These are phyloP conservation scores for Amanita jacksonii DNA, from an alignment of 768 basidiomycete genomes.

Conservation along the genomic window DNA sequence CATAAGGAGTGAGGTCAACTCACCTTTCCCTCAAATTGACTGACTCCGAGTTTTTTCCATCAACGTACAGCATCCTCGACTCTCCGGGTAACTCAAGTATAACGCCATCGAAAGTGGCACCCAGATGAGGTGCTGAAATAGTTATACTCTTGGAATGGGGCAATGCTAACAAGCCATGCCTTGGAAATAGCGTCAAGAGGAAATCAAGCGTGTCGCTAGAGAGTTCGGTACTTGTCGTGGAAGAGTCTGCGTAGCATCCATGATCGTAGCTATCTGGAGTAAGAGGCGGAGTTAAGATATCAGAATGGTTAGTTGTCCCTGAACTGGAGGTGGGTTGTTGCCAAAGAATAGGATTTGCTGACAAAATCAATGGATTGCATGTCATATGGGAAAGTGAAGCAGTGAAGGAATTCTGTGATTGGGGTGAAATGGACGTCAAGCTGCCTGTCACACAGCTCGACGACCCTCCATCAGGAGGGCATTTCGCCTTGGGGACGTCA, in stretches of 20 bases:
- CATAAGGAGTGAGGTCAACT: conserved; percentile 4
- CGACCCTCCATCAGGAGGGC: conserved; percentile 96
- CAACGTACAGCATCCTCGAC: conserved; percentile 73
- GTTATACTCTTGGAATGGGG: conserved; percentile 69
- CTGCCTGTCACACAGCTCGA: conserved; percentile 92
- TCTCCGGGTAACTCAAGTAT: conserved; percentile 65
- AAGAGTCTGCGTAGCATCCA: conserved; percentile 24
- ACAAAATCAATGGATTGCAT: conserved; percentile 14
- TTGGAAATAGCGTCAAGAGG: conserved; percentile 71
- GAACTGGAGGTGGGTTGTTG: conserved; percentile 25
- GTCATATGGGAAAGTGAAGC: conserved; percentile 15
- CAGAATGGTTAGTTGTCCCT: conserved; percentile 29
- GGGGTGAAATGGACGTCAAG: conserved; percentile 47
- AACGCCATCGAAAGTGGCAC: conserved; percentile 65
- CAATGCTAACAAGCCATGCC: conserved; percentile 54
- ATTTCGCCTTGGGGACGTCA: conserved; percentile 86
- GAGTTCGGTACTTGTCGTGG: conserved; percentile 25
- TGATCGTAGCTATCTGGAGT: conserved; percentile 60
- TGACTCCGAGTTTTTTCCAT: conserved; percentile 71
- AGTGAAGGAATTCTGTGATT: conserved; percentile 5
- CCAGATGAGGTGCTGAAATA: conserved; percentile 61
- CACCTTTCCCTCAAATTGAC: conserved; percentile 82
- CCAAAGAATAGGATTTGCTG: conserved; percentile 10
- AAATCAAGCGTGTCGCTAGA: conserved; percentile 68
- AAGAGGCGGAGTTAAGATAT: conserved; percentile 63